phyloP scores from a whole-genome alignment of 257 asterid species.

The Primulina eburnea region DNA sequence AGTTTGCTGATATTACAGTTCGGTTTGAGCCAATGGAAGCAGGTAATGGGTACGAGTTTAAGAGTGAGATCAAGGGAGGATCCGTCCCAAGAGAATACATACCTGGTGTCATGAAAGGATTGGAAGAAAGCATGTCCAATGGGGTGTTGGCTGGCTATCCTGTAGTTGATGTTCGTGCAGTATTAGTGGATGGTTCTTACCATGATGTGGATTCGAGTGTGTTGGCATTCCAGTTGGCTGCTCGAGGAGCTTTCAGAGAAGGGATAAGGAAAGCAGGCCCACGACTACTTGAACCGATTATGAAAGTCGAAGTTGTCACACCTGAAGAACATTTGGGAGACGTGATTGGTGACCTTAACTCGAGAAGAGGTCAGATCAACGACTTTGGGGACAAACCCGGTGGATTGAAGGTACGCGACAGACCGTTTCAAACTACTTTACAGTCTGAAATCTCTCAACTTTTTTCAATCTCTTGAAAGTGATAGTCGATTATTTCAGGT shows the following conservation, averaged over 20 bases:
- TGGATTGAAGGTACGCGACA: slow-evolving; percentile 73
- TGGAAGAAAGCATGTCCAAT: slow-evolving; percentile 90
- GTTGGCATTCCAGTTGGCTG: slow-evolving; percentile 95
- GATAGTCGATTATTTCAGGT: slow-evolving; percentile 42
- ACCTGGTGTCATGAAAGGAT: slow-evolving; percentile 97
- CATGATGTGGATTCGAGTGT: slow-evolving; percentile 98
- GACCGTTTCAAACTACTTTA: background rate
- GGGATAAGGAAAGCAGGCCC: slow-evolving; percentile 96
- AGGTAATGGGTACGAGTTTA: slow-evolving; percentile 89
- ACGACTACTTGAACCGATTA: slow-evolving; percentile 81
- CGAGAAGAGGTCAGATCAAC: slow-evolving; percentile 92
- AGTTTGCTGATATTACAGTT: slow-evolving; percentile 86
- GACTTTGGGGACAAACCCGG: slow-evolving; percentile 98
- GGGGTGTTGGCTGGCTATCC: slow-evolving; percentile 97
- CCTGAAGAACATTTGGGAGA: slow-evolving; percentile 99
- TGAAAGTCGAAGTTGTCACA: slow-evolving; percentile 92
- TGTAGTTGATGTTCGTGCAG: slow-evolving; percentile 93
- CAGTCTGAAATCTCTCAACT: background rate
- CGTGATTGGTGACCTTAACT: slow-evolving; percentile 93
- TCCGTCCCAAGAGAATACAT: slow-evolving; percentile 90
- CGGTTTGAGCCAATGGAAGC: slow-evolving; percentile 91
- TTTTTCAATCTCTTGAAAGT: background rate
- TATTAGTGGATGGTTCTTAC: slow-evolving; percentile 89
- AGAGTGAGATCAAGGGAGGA: slow-evolving; percentile 97
- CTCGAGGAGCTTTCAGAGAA: slow-evolving; percentile 92